Percentiles rank a stretch among this genome's conserved stretches.
phyloP scores from a whole-genome alignment of 495 filamentous ascomycete species.

The Talaromyces liani region DNA sequence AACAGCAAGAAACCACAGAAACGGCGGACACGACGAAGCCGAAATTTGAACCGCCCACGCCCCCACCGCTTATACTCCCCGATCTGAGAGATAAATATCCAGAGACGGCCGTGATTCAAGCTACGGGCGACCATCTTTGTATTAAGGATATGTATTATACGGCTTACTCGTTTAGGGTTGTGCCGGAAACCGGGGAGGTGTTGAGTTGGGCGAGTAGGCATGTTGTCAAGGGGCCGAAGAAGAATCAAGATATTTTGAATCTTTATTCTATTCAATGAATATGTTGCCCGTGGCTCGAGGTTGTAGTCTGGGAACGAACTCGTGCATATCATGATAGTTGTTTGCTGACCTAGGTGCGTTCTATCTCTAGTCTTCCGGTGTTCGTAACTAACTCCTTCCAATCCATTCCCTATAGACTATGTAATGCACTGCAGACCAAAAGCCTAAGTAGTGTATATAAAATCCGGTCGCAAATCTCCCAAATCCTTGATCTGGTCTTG shows the following conservation, averaged over 20 bases:
- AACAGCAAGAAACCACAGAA: background rate
- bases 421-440: background rate
- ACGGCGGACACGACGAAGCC: background rate
- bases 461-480: slow-evolving; percentile 72
- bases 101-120: slow-evolving; percentile 24
- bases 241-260: slow-evolving; percentile 42
- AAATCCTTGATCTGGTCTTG: slow-evolving; percentile 24
- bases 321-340: background rate
- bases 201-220: slow-evolving; percentile 41
- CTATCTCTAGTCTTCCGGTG: background rate
- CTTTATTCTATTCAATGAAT: slow-evolving; percentile 8
- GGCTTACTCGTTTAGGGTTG: slow-evolving; percentile 37
- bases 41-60: slow-evolving; percentile 1
- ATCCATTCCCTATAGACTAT: too few relatives aligned
- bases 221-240: slow-evolving; percentile 40
- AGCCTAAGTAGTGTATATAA: slow-evolving; percentile 63
- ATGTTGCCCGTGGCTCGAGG: too few relatives aligned
- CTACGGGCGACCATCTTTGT: slow-evolving; percentile 37
- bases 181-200: slow-evolving; percentile 26
- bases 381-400: background rate
- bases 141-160: slow-evolving; percentile 45
- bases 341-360: background rate
- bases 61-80: background rate
- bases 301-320: background rate
- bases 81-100: background rate